Evolutionary conservation across 352 stramenopile genomes (phyloP).

Genomic region (Peronospora tabacina): DNA sequence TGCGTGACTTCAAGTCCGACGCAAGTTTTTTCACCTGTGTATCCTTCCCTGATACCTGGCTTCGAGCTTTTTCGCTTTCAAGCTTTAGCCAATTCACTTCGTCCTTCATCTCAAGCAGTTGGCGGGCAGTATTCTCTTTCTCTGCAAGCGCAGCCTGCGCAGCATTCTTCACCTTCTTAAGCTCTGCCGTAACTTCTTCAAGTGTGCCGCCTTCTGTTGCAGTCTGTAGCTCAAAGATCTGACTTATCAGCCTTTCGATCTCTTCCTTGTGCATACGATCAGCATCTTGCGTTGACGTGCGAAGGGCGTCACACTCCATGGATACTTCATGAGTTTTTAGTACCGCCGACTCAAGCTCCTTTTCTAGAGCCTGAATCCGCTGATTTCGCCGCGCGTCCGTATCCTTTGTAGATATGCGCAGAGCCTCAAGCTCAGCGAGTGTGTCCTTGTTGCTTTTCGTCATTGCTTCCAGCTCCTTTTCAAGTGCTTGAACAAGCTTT

Average conservation of each 20-base stretch:
- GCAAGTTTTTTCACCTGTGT: constrained; percentile 34
- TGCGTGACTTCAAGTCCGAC: constrained; percentile 27
- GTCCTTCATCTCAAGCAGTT: constrained; percentile 45
- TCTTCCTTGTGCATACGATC: constrained; percentile 27
- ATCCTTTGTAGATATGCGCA: constrained; percentile 16
- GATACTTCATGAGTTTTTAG: constrained; percentile 8
- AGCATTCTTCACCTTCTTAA: constrained; percentile 28
- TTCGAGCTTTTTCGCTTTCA: constrained; percentile 29
- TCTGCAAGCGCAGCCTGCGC: constrained; percentile 24
- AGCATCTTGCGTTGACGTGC: constrained; percentile 15
- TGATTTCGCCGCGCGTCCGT: constrained; percentile 15
- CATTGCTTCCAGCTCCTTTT: constrained; percentile 23
- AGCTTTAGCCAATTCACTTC: constrained; percentile 41
- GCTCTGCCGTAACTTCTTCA: constrained; percentile 20
- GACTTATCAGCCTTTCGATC: constrained; percentile 22
- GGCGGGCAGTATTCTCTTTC: constrained; percentile 31
- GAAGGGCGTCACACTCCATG: constrained; percentile 5
- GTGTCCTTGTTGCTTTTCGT: constrained; percentile 16
- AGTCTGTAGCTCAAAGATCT: constrained; percentile 27
- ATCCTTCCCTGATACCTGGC: constrained; percentile 24
- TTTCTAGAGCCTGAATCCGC: constrained; percentile 22
- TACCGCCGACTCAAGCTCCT: constrained; percentile 22
- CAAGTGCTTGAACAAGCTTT: constrained; percentile 23
- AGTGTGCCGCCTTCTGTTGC: constrained; percentile 17
- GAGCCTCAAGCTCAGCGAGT: constrained; percentile 12